Base-by-base conservation (phyloP, 768 basidiomycete species). In the Lactarius evosmus region DNA sequence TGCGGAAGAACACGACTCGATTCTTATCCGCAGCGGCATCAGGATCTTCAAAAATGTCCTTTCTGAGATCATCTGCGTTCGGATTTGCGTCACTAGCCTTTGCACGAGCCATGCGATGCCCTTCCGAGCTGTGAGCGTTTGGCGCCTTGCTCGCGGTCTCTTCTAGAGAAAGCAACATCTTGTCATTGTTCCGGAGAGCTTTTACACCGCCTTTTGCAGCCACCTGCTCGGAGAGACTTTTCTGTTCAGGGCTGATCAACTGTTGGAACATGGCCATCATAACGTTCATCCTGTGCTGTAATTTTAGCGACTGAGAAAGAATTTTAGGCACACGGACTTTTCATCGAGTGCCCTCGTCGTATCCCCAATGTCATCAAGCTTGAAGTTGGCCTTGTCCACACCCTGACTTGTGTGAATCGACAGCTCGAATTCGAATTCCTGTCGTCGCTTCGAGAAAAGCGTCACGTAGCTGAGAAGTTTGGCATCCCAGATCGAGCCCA, bases 351-450 rank as follows among this genome's bases (percentile, higher is more conserved):
- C 64, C 30, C 59, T 53, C 22, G 61, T 53, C 16, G 40, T 51
- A 17, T 34, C 46, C 27, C 41, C 44, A 54, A 67, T 51, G 17
- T 9, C 22, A 25, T 66, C 69, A 3, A 74, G 60, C 58, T 55
- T 59, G 19, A 4, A 17, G 17, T 65, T 60, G 46, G 54, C 63
- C 9, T 33, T 60, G 16, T 61, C 66, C 8, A 67, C 32, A 17
- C 58, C 62, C 49, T 62, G 52, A 7, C 69, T 72, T 4, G 67
- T 71, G 58, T 76, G 72, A 14, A 75, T 67, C 8, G 67, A 62
- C 19, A 76, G 63, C 30, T 73, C 74, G 41, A 71, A 70, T 33
- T 72, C 60, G 54, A 76, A 72, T 4, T 74, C 74, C 17, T 32
- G 38, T 2, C 70, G 67, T 1, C 73, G 69, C 8, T 63, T 60